These are phyloP conservation scores for Dionaea muscipula DNA, from an alignment of 179 eudicot genomes.

Conservation along the genomic window DNA sequence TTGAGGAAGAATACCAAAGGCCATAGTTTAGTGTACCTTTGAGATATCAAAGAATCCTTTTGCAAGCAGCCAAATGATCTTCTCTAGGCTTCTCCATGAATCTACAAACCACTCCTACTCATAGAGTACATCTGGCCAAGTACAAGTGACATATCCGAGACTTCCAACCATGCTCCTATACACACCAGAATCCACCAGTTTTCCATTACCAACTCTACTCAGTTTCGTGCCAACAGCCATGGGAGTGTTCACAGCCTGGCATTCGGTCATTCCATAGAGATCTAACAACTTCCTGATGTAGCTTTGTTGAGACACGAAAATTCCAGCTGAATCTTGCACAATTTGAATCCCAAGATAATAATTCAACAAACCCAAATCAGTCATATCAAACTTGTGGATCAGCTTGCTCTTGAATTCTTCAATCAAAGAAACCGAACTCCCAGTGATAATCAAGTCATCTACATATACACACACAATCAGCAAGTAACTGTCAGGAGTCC, in stretches of 20 bases:
- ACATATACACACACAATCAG: neutral
- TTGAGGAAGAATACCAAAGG: neutral
- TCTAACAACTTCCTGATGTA: neutral
- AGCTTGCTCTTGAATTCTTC: neutral
- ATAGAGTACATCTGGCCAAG: neutral
- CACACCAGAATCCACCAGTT: too few species aligned
- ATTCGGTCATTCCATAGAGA: neutral
- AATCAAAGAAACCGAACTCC: neutral
- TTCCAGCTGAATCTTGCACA: neutral
- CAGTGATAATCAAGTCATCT: neutral
- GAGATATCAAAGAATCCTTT: neutral
- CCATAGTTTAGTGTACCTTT: neutral
- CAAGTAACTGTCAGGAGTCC: too few species aligned
- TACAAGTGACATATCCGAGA: neutral
- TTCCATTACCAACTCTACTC: too few species aligned
- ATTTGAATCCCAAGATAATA: too few species aligned
- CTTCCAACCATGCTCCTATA: neutral
- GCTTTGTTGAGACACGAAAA: neutral
- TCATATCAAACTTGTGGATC: neutral
- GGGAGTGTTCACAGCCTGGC: neutral
- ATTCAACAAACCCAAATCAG: neutral
- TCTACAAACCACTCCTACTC: neutral
- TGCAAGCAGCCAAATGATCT: neutral
- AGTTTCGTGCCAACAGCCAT: neutral
- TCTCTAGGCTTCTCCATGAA: constrained; percentile 2